These are phyloP conservation scores for Prunus campanulata DNA, from an alignment of 306 rosid species.

Conservation along the genomic window DNA sequence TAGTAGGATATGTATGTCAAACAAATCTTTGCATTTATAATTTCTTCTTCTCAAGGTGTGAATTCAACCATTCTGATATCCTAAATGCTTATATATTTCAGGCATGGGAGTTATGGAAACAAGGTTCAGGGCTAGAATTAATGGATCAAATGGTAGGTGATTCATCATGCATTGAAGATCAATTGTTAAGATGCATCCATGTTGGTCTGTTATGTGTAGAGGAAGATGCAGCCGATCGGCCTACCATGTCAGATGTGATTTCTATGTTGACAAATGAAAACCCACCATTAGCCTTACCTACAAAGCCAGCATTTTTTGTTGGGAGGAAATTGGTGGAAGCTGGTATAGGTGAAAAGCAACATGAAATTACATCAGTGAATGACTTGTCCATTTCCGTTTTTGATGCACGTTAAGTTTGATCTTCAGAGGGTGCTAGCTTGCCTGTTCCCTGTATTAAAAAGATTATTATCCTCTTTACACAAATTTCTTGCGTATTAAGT, in stretches of 20 bases:
- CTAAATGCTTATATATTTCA: neutral
- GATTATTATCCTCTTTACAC: no score
- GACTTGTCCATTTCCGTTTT: constrained; percentile 11
- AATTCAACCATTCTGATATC: neutral
- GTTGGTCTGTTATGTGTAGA: constrained; percentile 19
- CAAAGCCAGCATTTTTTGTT: constrained; percentile 18
- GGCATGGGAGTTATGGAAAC: constrained; percentile 16
- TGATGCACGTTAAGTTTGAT: neutral
- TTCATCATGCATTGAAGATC: neutral
- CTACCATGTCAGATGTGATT: constrained; percentile 22
- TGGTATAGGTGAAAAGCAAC: neutral
- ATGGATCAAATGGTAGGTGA: neutral
- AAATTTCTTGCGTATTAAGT: no score
- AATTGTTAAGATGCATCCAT: constrained; percentile 11
- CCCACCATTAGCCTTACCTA: neutral
- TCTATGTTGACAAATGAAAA: constrained; percentile 9
- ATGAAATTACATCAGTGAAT: constrained; percentile 9
- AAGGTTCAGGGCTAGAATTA: neutral
- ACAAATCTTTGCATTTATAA: neutral
- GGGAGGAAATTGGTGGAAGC: neutral
- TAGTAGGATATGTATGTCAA: neutral
- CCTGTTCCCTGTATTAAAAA: no score
- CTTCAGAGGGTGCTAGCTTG: no score
- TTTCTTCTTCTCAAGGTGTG: neutral
- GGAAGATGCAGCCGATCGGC: constrained; percentile 10